Conservation (phyloP, 805 yeast genomes). For the Suhomyces prunicola region DNA sequence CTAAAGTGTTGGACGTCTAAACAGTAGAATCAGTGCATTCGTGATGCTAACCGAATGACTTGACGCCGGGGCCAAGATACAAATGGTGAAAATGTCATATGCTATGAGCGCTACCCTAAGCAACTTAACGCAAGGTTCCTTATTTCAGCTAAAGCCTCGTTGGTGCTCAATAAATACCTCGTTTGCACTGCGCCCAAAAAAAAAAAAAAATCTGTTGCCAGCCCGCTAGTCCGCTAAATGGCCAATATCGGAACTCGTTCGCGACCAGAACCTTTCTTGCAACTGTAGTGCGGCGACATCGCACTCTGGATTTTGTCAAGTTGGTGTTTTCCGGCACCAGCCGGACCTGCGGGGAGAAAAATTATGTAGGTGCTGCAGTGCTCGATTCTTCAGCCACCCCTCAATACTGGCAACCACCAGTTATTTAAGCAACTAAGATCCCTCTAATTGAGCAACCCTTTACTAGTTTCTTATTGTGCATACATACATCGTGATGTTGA, state of each 20-base stretch:
- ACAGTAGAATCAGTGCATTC: not conserved
- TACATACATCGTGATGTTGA: not conserved
- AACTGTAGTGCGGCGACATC: not conserved
- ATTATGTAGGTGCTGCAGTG: not conserved
- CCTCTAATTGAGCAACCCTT: not conserved
- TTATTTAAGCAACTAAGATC: not conserved
- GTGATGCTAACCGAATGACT: not conserved
- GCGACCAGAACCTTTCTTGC: not conserved
- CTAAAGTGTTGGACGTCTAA: not conserved
- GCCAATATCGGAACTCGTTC: constrained; percentile 2
- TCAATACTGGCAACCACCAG: not conserved
- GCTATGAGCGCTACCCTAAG: no score
- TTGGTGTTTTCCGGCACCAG: not conserved
- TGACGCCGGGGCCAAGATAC: not conserved
- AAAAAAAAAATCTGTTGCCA: not conserved
- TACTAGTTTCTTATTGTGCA: not conserved
- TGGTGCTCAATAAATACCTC: not conserved
- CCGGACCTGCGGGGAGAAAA: not conserved
- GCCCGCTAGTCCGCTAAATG: constrained; percentile 5
- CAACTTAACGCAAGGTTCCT: no score
- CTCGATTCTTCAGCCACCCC: not conserved
- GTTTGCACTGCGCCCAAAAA: not conserved
- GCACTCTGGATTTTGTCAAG: not conserved
- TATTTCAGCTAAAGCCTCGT: not conserved
- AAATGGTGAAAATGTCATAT: not conserved